Conservation (phyloP, 208 protist species). For the Angomonas ambiguus region DNA sequence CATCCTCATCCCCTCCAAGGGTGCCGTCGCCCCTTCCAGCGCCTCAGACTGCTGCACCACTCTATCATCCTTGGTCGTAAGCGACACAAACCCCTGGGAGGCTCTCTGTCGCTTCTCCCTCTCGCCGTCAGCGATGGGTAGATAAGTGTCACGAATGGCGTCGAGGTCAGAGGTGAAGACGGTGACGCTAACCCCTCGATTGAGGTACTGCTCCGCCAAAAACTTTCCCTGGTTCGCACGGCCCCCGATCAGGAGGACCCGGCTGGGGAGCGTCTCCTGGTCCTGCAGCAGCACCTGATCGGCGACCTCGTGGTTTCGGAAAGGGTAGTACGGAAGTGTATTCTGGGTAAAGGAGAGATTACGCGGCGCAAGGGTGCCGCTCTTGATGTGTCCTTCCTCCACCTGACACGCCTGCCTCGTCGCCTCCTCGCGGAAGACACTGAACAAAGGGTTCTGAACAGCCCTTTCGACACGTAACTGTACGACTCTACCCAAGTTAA, state of each 20-base stretch:
- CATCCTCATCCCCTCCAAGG: not conserved
- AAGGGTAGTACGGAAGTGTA: constrained; percentile 38
- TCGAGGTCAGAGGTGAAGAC: constrained; percentile 43
- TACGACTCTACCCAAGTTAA: constrained; percentile 32
- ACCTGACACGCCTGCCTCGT: constrained; percentile 31
- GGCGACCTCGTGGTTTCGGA: constrained; percentile 23
- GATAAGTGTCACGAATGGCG: constrained; percentile 38
- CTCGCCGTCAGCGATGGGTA: constrained; percentile 39
- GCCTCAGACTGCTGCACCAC: not conserved
- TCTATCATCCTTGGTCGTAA: constrained; percentile 19
- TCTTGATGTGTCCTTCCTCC: constrained; percentile 21
- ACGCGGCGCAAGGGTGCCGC: constrained; percentile 7
- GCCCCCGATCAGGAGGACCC: constrained; percentile 36
- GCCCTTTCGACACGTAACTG: constrained; percentile 37
- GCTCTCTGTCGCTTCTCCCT: constrained; percentile 16
- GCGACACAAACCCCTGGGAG: constrained; percentile 24
- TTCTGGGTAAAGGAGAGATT: not conserved
- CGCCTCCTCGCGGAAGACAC: constrained; percentile 64
- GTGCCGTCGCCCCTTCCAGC: not conserved
- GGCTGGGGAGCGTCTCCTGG: not conserved
- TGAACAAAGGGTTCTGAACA: constrained; percentile 46
- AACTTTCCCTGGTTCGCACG: constrained; percentile 47
- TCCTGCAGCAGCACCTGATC: constrained; percentile 1
- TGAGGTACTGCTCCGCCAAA: constrained; percentile 62
- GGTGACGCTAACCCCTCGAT: constrained; percentile 55